Evolutionary conservation across 495 filamentous ascomycete species (phyloP), one percentile per base, ranked within the genome.

Genomic region (Aspergillus olivimuriae): DNA sequence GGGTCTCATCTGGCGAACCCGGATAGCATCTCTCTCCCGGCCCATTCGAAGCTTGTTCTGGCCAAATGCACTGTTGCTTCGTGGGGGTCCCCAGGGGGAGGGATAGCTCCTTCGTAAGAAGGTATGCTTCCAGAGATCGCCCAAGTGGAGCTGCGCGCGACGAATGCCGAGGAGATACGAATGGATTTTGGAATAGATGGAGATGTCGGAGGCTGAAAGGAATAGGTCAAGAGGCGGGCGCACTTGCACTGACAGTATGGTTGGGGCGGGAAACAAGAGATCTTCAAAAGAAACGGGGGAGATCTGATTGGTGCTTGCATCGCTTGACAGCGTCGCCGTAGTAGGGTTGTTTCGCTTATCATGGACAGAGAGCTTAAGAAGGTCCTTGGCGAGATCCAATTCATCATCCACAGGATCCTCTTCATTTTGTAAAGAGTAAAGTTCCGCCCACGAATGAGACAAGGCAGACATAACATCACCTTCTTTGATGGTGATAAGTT

Each of bases 141-240:
- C 82, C 0, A 96, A 72, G 28, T 82, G 78, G 3, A 95, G 72
- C 53, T 95, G 88, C 2, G 88, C 84, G 23, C 88, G 78, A 16
- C 89, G 82, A 17, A 95, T 77, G 0, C 83, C 81, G 2, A 96
- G 66, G 1, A 98, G 78, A 60, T 96, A 98, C 4, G 89, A 78
- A 56, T 92, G 84, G 33, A 96, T 84, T 3, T 75, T 73, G 0
- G 89, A 84, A 55, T 98, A 98, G 0, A 71, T 76, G 17, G 81
- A 74, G 2, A 94, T 64, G 47, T 96, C 89, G 1, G 80, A 66
- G 20, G 73, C 67, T 19, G 82, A 79, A 22, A 98, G 76, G 55
- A 98, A 94, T 1, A 98, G 69, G 50, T 96, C 91, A 1, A 96
- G 61, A 0, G 92, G 90, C 4, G 87, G 83, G 3, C 75, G 80